Percentiles rank a stretch among this genome's conserved stretches.
phyloP scores from a whole-genome alignment of 2,329 filamentous ascomycete genomes.

The Grosmannia clavigera region DNA sequence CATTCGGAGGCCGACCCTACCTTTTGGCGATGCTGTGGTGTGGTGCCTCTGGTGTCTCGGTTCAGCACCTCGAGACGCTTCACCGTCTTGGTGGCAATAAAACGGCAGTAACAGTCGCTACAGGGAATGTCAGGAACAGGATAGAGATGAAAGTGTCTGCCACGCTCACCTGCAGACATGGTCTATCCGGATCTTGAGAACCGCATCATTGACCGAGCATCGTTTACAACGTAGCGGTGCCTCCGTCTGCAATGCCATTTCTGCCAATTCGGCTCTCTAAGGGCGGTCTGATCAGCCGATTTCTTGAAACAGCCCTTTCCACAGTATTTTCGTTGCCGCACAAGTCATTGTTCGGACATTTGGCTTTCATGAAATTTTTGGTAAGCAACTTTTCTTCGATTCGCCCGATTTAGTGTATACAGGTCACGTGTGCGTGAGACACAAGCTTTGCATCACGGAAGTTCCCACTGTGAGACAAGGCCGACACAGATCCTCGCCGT shows the following conservation, averaged over 20 bases:
- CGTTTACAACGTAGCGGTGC: constrained; percentile 34
- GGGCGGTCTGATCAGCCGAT: not conserved
- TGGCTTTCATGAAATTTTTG: not conserved
- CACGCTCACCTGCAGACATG: constrained; percentile 43
- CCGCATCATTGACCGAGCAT: constrained; percentile 37
- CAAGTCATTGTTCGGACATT: not conserved
- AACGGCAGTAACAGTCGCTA: constrained; percentile 66
- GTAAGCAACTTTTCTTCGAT: not conserved
- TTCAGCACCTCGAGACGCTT: constrained; percentile 52
- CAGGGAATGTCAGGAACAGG: not conserved
- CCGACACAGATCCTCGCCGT: no score
- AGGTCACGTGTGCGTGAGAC: not conserved
- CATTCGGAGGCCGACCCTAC: not conserved
- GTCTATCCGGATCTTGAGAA: constrained; percentile 43
- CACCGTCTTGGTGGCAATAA: constrained; percentile 65
- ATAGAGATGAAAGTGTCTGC: not conserved
- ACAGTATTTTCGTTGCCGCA: not conserved
- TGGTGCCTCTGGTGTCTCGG: constrained; percentile 25
- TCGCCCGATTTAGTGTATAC: not conserved
- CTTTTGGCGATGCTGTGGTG: constrained; percentile 16
- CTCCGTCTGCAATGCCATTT: not conserved
- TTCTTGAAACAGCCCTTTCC: not conserved
- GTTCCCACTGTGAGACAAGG: not conserved
- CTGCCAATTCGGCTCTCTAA: not conserved
- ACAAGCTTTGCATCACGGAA: not conserved